Conservation (phyloP, 148 eudicot genomes). For the Vaccinium myrtillus region DNA sequence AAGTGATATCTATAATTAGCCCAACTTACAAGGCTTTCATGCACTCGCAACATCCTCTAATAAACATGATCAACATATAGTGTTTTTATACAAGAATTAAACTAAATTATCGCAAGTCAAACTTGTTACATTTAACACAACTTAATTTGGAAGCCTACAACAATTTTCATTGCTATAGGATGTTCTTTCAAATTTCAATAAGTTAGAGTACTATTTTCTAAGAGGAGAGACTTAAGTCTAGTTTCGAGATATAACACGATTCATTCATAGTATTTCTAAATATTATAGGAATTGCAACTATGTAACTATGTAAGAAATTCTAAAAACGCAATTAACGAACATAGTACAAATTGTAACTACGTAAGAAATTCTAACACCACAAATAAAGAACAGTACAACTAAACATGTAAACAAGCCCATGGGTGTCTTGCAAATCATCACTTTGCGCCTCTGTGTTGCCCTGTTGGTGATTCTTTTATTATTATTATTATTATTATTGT, state of each 20-base stretch:
- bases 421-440: slow-evolving; percentile 18
- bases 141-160: not conserved
- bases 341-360: not conserved
- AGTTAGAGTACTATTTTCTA: too few relatives aligned
- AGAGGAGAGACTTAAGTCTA: too few relatives aligned
- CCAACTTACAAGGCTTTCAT: not conserved
- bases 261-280: too few relatives aligned
- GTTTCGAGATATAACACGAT: too few relatives aligned
- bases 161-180: not conserved
- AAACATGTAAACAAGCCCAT: slow-evolving; percentile 5
- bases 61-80: not conserved
- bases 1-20: not conserved
- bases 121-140: not conserved
- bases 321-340: not conserved
- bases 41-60: not conserved
- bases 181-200: too few relatives aligned
- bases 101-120: too few relatives aligned
- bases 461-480: too few relatives aligned
- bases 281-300: not conserved
- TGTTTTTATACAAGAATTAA: not conserved
- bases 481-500: too few relatives aligned
- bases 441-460: not conserved
- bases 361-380: not conserved
- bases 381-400: not conserved
- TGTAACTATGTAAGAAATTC: not conserved